Evolutionary conservation across 805 yeast genomes (phyloP).

Genomic region (Pichia pseudocactophila): DNA sequence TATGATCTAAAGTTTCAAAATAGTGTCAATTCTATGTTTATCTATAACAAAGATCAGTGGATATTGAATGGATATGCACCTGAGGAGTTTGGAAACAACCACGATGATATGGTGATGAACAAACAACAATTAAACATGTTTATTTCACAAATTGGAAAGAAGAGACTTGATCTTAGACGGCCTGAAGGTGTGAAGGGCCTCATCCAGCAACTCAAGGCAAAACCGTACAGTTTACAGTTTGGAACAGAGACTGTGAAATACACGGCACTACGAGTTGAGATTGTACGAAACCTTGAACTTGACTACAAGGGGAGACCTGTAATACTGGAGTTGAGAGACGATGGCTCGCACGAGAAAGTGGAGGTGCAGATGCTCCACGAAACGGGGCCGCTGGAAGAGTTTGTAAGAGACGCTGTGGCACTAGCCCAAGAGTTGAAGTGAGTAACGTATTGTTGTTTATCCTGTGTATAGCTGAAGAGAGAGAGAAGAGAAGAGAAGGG

Average conservation of each 20-base stretch:
- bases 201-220: constrained; percentile 6
- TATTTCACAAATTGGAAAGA: constrained; percentile 17
- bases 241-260: constrained; percentile 6
- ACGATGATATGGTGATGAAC: constrained; percentile 9
- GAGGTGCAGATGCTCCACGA: constrained; percentile 21
- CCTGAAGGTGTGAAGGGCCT: constrained; percentile 5
- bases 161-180: constrained; percentile 15
- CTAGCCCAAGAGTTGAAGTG: background rate
- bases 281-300: constrained; percentile 23
- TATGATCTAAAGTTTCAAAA: constrained; percentile 26
- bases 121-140: constrained; percentile 18
- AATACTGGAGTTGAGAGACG: constrained; percentile 21
- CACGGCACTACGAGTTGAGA: constrained; percentile 13
- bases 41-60: constrained; percentile 15
- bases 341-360: constrained; percentile 18
- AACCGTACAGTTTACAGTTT: constrained; percentile 7
- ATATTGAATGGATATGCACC: constrained; percentile 7
- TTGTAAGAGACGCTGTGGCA: constrained; percentile 7
- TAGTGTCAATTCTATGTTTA: constrained; percentile 21
- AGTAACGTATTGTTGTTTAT: no score
- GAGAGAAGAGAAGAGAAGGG: no score
- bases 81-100: constrained; percentile 8
- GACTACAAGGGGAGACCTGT: constrained; percentile 20
- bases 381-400: constrained; percentile 6
- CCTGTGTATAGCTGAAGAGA: no score